Conservation (phyloP, 495 filamentous ascomycete genomes). For the Mytilinidion resinicola region DNA sequence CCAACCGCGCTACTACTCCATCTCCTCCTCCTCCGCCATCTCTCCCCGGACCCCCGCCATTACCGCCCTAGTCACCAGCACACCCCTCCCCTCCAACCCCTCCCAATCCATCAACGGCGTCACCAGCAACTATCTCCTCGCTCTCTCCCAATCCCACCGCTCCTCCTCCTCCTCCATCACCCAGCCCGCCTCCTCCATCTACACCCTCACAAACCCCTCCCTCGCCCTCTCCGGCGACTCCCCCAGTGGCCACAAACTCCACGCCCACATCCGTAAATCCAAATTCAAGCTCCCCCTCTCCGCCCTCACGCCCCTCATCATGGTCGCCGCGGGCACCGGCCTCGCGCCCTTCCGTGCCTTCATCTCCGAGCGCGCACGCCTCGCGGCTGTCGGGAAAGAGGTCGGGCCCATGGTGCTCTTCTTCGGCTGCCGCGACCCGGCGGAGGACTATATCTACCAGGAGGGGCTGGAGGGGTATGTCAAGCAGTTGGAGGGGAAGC, state of each 20-base stretch:
- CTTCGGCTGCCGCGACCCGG: conserved; percentile 90
- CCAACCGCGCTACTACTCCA: conserved; percentile 50
- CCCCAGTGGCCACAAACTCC: conserved; percentile 34
- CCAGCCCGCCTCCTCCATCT: conserved; percentile 28
- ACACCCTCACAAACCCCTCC: conserved; percentile 36
- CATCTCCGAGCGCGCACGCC: conserved; percentile 90
- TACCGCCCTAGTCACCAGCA: conserved; percentile 41
- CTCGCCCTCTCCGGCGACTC: conserved; percentile 25
- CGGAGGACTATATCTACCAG: conserved; percentile 95
- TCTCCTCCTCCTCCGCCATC: conserved; percentile 46
- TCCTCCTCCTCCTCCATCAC: background rate
- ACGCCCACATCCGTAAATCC: conserved; percentile 41
- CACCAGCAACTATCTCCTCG: conserved; percentile 45
- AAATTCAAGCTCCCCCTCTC: conserved; percentile 74
- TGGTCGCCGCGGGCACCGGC: conserved; percentile 95
- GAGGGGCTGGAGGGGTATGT: conserved; percentile 96
- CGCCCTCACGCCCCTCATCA: conserved; percentile 85
- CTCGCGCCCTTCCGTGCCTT: conserved; percentile 97
- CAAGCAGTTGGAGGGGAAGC: conserved; percentile 62
- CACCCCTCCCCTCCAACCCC: conserved; percentile 25
- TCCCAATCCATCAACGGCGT: conserved; percentile 39
- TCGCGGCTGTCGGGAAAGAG: conserved; percentile 84
- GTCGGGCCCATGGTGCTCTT: conserved; percentile 90
- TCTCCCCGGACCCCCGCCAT: conserved; percentile 40
- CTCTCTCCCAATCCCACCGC: conserved; percentile 25